A percentile compares a stretch with the other conserved stretches of the same genome.
These are phyloP conservation scores for Euphorbia neoarborescens DNA, from an alignment of 441 rosid genomes.

Conservation along the genomic window DNA sequence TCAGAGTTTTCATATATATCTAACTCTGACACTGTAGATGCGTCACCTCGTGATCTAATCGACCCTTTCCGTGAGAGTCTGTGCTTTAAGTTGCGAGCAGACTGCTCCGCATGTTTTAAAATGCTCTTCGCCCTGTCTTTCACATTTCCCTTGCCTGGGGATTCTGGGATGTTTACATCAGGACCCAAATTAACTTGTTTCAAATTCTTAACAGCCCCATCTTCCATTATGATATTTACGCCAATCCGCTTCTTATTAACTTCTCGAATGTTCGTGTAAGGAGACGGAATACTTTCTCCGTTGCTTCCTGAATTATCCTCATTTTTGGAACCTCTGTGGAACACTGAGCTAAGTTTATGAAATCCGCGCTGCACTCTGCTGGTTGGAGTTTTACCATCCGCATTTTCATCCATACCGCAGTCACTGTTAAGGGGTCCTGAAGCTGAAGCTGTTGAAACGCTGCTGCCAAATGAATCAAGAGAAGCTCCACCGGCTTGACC, in stretches of 20 bases:
- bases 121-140: slow-evolving; percentile 58
- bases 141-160: slow-evolving; percentile 41
- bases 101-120: slow-evolving; percentile 56
- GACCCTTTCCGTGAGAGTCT: slow-evolving; percentile 63
- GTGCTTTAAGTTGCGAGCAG: slow-evolving; percentile 52
- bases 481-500: slow-evolving; percentile 34
- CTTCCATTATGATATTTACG: slow-evolving; percentile 42
- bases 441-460: slow-evolving; percentile 24
- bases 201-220: slow-evolving; percentile 31
- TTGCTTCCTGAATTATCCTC: slow-evolving; percentile 37
- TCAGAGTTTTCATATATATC: slow-evolving; percentile 32
- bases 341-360: slow-evolving; percentile 42
- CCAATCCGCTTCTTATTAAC: slow-evolving; percentile 35
- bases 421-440: slow-evolving; percentile 41
- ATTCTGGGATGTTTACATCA: slow-evolving; percentile 35
- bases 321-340: slow-evolving; percentile 44
- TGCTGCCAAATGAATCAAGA: slow-evolving; percentile 29
- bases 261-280: slow-evolving; percentile 47
- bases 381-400: slow-evolving; percentile 29
- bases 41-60: slow-evolving; percentile 23
- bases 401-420: slow-evolving; percentile 44
- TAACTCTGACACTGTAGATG: slow-evolving; percentile 20
- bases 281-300: slow-evolving; percentile 42
- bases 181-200: slow-evolving; percentile 32
- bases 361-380: slow-evolving; percentile 39